phyloP scores from a whole-genome alignment of 192 early-diverging fungal species.

The Entrophospora sp. region DNA sequence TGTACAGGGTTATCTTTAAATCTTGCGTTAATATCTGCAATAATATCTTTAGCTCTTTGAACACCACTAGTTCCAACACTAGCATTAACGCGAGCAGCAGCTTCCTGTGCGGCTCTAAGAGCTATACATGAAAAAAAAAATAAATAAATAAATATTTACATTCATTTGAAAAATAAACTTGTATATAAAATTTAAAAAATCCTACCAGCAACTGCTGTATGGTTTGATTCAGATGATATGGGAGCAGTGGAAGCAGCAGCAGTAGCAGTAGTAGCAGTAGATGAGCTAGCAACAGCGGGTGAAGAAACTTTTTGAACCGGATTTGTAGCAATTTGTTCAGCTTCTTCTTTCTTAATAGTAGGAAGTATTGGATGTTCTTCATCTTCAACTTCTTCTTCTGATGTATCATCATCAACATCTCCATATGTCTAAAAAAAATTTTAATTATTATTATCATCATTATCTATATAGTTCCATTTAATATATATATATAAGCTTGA shows the following conservation, averaged over 20 bases:
- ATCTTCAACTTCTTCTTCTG: conserved; percentile 50
- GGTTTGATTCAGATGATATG: not conserved
- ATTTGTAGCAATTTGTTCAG: conserved; percentile 30
- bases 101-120: conserved; percentile 48
- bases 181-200: not conserved
- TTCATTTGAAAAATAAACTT: not conserved
- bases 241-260: conserved; percentile 13
- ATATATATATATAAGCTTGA: conserved; percentile 12
- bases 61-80: conserved; percentile 37
- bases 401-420: conserved; percentile 57
- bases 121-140: not conserved
- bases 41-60: conserved; percentile 46
- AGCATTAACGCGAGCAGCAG: conserved; percentile 48
- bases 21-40: conserved; percentile 47
- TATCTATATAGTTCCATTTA: no score
- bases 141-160: not conserved
- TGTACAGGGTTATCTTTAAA: conserved; percentile 29
- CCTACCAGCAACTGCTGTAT: conserved; percentile 1
- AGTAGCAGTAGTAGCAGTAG: conserved; percentile 15
- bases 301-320: conserved; percentile 27
- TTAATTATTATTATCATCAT: no score
- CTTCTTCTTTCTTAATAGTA: conserved; percentile 32
- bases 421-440: conserved; percentile 52
- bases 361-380: conserved; percentile 35
- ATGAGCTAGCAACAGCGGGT: conserved; percentile 1